Conservation (phyloP, 352 stramenopile genomes). For the Phytophthora crassamura region DNA sequence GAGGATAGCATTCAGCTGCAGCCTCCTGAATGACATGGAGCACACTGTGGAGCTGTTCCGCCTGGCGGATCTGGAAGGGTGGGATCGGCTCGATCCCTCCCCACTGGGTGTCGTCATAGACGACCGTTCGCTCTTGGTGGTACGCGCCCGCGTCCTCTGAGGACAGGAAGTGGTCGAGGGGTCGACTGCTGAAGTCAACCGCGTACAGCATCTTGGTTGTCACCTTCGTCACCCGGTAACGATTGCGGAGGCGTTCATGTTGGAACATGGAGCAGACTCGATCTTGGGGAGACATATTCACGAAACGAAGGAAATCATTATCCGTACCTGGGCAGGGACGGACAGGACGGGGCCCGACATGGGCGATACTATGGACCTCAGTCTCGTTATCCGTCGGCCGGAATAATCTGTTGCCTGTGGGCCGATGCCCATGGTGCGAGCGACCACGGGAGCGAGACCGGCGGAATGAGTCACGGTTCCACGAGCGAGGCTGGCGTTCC, state of each 20-base stretch:
- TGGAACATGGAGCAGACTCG: conserved; percentile 19
- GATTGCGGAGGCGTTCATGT: neutral
- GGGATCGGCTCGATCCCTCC: conserved; percentile 1
- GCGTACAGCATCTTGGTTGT: conserved; percentile 23
- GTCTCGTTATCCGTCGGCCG: too few relatives aligned
- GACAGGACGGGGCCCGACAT: too few relatives aligned
- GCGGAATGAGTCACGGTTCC: too few relatives aligned
- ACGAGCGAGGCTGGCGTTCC: too few relatives aligned
- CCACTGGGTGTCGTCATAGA: conserved; percentile 15
- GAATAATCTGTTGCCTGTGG: too few relatives aligned
- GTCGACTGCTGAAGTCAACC: conserved; percentile 1
- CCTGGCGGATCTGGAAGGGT: conserved; percentile 9
- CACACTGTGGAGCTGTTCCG: neutral
- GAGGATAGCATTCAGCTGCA: neutral
- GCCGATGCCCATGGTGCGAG: too few relatives aligned
- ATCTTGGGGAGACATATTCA: neutral
- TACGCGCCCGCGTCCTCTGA: conserved; percentile 1
- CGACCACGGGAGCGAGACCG: too few relatives aligned
- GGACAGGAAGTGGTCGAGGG: conserved; percentile 20
- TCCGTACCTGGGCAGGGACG: too few relatives aligned
- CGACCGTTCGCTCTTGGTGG: neutral
- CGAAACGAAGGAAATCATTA: conserved; percentile 2
- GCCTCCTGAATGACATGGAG: neutral
- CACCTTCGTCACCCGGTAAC: conserved; percentile 17
- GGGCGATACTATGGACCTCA: too few relatives aligned